These are phyloP conservation scores for Elsinoe necatrix DNA, from an alignment of 2,329 filamentous ascomycete genomes.

Conservation along the genomic window DNA sequence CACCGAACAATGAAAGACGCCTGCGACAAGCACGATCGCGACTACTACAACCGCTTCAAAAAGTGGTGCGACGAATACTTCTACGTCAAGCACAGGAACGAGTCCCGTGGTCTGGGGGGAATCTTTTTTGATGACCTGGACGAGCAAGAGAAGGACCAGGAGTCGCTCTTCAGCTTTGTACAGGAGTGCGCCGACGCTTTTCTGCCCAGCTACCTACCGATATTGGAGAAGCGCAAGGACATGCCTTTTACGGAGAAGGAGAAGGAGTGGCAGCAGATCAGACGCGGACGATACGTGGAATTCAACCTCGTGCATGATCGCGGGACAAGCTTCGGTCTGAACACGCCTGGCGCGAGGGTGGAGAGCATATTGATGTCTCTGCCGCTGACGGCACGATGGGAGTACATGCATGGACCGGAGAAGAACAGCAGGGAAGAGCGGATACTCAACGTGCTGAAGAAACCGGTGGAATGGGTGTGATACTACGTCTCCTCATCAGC, in stretches of 20 bases:
- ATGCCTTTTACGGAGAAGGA: slow-evolving; percentile 80
- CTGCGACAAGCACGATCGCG: slow-evolving; percentile 86
- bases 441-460: slow-evolving; percentile 61
- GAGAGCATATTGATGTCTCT: slow-evolving; percentile 98
- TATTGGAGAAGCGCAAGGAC: slow-evolving; percentile 79
- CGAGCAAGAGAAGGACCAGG: slow-evolving; percentile 72
- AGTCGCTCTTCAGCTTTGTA: slow-evolving; percentile 82
- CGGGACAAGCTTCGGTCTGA: slow-evolving; percentile 87
- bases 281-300: slow-evolving; percentile 92
- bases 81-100: slow-evolving; percentile 79
- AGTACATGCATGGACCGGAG: slow-evolving; percentile 85
- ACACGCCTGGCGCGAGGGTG: slow-evolving; percentile 81
- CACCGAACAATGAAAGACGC: slow-evolving; percentile 86
- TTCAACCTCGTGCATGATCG: slow-evolving; percentile 97
- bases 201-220: slow-evolving; percentile 82
- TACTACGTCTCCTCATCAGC: neutral
- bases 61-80: slow-evolving; percentile 99
- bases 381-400: slow-evolving; percentile 85
- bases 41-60: slow-evolving; percentile 92
- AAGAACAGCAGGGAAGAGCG: slow-evolving; percentile 69
- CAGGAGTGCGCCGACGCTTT: slow-evolving; percentile 81
- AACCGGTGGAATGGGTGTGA: slow-evolving; percentile 54
- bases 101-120: slow-evolving; percentile 80
- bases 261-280: slow-evolving; percentile 94
- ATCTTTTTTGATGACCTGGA: slow-evolving; percentile 99